These are phyloP conservation scores for Wickerhamiella lipophila DNA, from an alignment of 805 yeast species.

Conservation along the genomic window DNA sequence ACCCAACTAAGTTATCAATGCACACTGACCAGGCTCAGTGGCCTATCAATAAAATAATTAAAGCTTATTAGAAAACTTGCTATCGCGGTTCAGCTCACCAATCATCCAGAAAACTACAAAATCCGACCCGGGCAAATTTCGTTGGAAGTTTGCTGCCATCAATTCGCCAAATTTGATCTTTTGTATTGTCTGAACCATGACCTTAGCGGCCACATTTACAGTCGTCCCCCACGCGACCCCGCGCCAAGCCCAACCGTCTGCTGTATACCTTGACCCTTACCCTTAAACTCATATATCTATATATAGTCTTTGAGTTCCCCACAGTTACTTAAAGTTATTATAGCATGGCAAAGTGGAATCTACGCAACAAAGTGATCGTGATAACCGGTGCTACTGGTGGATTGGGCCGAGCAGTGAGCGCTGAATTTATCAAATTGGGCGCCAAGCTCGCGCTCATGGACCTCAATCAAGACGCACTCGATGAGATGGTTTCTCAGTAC, in stretches of 20 bases:
- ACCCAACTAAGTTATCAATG: too few relatives aligned
- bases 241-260: neutral
- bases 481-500: conserved; percentile 1
- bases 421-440: neutral
- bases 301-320: neutral
- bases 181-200: neutral
- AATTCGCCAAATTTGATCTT: neutral
- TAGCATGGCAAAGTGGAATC: conserved; percentile 7
- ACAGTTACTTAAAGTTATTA: too few relatives aligned
- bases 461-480: conserved; percentile 1
- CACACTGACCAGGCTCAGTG: too few relatives aligned
- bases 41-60: too few relatives aligned
- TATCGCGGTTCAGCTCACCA: too few relatives aligned
- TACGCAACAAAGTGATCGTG: conserved; percentile 8
- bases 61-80: too few relatives aligned
- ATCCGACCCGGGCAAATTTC: neutral
- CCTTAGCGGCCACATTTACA: neutral
- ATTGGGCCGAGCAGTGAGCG: conserved; percentile 6
- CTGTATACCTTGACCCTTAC: neutral
- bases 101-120: too few relatives aligned
- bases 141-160: neutral
- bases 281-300: neutral
- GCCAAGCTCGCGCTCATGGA: conserved; percentile 12
- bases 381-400: conserved; percentile 14
- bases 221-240: neutral